These are phyloP conservation scores for Pulveroboletus frians DNA, from an alignment of 768 basidiomycete genomes.

Conservation along the genomic window DNA sequence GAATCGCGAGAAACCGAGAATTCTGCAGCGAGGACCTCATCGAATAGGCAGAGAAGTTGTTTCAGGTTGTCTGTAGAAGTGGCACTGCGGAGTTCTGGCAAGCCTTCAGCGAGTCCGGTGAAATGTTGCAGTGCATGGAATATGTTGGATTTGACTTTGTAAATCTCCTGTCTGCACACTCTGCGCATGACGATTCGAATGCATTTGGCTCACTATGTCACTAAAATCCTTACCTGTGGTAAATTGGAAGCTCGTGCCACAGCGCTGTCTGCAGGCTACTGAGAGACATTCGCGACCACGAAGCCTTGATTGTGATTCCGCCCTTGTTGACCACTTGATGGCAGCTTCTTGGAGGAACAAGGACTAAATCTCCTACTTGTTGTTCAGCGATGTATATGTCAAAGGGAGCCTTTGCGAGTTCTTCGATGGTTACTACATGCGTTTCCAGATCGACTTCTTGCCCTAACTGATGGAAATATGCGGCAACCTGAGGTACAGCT, in stretches of 20 bases:
- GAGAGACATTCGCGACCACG: constrained; percentile 83
- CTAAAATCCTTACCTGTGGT: constrained; percentile 52
- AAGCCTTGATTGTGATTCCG: constrained; percentile 77
- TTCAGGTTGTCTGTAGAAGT: constrained; percentile 23
- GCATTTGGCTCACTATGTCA: not conserved
- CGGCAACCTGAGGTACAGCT: constrained; percentile 47
- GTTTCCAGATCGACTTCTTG: constrained; percentile 64
- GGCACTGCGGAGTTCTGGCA: not conserved
- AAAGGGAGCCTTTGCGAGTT: constrained; percentile 64
- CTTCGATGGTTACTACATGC: constrained; percentile 55
- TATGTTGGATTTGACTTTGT: constrained; percentile 65
- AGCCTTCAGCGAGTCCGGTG: constrained; percentile 14
- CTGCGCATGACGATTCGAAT: constrained; percentile 33
- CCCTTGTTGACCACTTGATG: constrained; percentile 83
- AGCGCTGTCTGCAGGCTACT: constrained; percentile 54
- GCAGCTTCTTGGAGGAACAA: constrained; percentile 75
- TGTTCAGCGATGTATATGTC: constrained; percentile 68
- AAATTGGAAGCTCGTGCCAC: constrained; percentile 72
- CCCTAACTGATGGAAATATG: constrained; percentile 50
- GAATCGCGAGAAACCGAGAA: constrained; percentile 37
- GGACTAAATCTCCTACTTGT: constrained; percentile 68
- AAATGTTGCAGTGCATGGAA: constrained; percentile 47
- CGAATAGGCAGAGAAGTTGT: constrained; percentile 42
- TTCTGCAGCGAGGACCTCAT: constrained; percentile 41
- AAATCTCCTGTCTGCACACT: constrained; percentile 76